These are phyloP conservation scores for Paecilomyces formosus DNA, from an alignment of 2,329 filamentous ascomycete genomes.

Conservation along the genomic window DNA sequence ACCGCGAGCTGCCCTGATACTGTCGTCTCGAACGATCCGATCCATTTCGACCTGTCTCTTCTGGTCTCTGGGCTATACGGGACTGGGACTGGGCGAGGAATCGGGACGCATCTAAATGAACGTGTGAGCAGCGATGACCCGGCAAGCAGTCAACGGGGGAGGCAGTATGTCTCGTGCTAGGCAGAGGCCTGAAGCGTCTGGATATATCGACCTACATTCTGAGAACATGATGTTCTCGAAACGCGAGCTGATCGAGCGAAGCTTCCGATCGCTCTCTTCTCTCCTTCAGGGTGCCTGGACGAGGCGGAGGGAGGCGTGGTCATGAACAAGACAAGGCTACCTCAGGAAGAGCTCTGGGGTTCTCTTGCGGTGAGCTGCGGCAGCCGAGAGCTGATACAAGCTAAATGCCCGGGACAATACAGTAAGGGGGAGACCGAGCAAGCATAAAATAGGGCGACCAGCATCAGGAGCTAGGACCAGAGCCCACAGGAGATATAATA, in stretches of 20 bases:
- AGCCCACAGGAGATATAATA: not conserved
- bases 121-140: constrained; percentile 13
- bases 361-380: not conserved
- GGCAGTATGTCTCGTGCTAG: constrained; percentile 15
- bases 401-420: not conserved
- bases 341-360: not conserved
- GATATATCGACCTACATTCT: constrained; percentile 63
- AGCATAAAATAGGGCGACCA: not conserved
- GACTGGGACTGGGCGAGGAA: constrained; percentile 97
- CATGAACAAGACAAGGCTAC: not conserved
- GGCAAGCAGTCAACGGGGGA: constrained; percentile 11
- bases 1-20: constrained; percentile 37
- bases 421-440: not conserved
- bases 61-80: constrained; percentile 67
- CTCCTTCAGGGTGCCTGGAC: not conserved
- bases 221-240: constrained; percentile 60
- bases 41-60: constrained; percentile 40
- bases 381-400: not conserved
- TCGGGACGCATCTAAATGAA: constrained; percentile 72
- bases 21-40: constrained; percentile 42
- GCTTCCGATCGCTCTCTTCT: not conserved
- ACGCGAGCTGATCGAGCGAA: constrained; percentile 2
- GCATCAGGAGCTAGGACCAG: not conserved
- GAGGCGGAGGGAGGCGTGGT: not conserved
- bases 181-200: not conserved